Evolutionary conservation across 768 basidiomycete species (phyloP).

Genomic region (Suillus occidentalis): DNA sequence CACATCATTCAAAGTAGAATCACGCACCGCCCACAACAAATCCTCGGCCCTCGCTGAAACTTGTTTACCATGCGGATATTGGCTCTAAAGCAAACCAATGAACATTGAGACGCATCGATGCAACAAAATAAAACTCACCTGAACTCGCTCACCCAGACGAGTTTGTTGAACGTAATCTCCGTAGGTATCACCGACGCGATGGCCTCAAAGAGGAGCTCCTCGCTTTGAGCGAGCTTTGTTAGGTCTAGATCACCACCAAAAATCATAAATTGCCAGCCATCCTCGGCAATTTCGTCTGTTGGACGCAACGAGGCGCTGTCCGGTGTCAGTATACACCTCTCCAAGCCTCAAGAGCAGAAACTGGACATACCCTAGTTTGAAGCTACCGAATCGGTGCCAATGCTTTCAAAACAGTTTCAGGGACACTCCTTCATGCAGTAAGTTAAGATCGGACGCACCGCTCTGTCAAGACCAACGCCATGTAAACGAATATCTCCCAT

Average conservation of each 20-base stretch:
- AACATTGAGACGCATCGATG: not conserved
- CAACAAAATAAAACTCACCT: constrained; percentile 20
- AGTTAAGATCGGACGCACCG: constrained; percentile 25
- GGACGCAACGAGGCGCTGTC: constrained; percentile 14
- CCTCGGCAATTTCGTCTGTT: constrained; percentile 22
- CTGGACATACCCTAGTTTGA: not conserved
- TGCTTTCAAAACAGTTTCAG: not conserved
- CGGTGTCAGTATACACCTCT: not conserved
- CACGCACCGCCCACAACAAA: not conserved
- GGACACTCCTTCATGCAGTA: not conserved
- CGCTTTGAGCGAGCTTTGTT: constrained; percentile 16
- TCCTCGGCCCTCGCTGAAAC: not conserved
- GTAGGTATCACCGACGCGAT: constrained; percentile 22
- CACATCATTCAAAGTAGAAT: not conserved
- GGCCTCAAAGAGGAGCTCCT: constrained; percentile 28
- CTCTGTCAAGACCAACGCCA: constrained; percentile 35
- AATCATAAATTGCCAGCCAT: constrained; percentile 23
- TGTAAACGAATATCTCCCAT: constrained; percentile 37
- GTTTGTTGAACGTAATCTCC: constrained; percentile 27
- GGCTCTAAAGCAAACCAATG: not conserved
- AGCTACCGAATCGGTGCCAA: constrained; percentile 43
- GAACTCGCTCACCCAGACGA: constrained; percentile 27
- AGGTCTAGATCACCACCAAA: constrained; percentile 10
- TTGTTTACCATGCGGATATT: not conserved
- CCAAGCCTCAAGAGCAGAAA: not conserved